Evolutionary conservation across 106 monocot genomes (phyloP).

Genomic region (Posidonia australis): DNA sequence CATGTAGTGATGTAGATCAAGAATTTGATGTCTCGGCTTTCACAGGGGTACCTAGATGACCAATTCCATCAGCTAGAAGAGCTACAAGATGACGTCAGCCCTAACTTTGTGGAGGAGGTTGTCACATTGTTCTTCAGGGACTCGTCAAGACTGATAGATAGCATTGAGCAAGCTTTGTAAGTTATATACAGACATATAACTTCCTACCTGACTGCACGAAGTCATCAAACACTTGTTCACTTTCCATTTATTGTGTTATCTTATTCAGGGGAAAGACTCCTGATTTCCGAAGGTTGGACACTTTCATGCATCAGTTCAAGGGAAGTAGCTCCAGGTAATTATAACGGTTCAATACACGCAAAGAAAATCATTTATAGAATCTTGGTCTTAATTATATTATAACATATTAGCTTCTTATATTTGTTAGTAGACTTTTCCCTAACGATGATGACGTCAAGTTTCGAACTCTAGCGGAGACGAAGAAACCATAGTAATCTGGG

Average conservation of each 20-base stretch:
- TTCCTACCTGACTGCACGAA: not conserved
- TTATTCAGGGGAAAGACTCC: conserved; percentile 18
- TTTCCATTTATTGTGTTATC: not conserved
- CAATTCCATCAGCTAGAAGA: conserved; percentile 86
- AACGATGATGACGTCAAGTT: no score
- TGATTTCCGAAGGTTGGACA: conserved; percentile 69
- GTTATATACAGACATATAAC: conserved; percentile 4
- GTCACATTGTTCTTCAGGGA: conserved; percentile 80
- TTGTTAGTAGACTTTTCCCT: no score
- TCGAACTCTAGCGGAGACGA: no score
- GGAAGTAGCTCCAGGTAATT: conserved; percentile 70
- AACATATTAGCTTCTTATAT: no score
- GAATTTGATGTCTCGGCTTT: not conserved
- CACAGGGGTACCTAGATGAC: conserved; percentile 80
- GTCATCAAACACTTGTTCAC: not conserved
- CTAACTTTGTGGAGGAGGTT: conserved; percentile 94
- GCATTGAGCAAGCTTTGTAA: conserved; percentile 78
- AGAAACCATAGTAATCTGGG: no score
- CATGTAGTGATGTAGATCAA: not conserved
- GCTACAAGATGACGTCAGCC: conserved; percentile 83
- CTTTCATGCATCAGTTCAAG: conserved; percentile 66
- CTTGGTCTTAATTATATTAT: no score
- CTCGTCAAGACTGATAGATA: conserved; percentile 47
- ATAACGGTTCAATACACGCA: no score
- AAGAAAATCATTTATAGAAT: no score